Evolutionary conservation across 2,329 filamentous ascomycete species (phyloP).

Genomic region (Talaromyces sp.): DNA sequence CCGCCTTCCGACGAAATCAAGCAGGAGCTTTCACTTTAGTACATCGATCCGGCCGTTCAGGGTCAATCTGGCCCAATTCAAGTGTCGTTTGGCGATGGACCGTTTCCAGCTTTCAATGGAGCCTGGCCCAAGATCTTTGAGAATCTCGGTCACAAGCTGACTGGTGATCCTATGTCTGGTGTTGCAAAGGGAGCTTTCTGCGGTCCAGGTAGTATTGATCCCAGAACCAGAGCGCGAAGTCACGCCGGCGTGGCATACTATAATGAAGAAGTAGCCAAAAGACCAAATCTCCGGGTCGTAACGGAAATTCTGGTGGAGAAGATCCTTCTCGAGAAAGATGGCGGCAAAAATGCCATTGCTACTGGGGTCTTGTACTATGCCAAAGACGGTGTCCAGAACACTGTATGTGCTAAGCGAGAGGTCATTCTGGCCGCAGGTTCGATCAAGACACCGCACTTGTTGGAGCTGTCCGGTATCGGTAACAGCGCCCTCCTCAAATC

Average conservation of each 20-base stretch:
- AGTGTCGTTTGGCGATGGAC: constrained; percentile 10
- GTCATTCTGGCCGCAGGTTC: constrained; percentile 51
- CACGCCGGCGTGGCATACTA: constrained; percentile 21
- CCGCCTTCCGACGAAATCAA: constrained; percentile 17
- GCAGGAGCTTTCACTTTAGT: background rate
- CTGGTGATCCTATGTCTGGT: constrained; percentile 32
- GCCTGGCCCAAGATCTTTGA: constrained; percentile 23
- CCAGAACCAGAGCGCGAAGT: constrained; percentile 20
- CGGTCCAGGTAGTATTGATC: constrained; percentile 20
- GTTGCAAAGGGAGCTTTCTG: constrained; percentile 30
- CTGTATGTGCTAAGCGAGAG: constrained; percentile 32
- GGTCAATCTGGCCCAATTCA: background rate
- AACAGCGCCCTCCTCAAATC: constrained; percentile 34
- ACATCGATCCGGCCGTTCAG: background rate
- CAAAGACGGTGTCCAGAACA: background rate
- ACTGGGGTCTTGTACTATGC: constrained; percentile 44
- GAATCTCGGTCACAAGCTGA: constrained; percentile 1
- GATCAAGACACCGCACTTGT: constrained; percentile 43
- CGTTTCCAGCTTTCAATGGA: constrained; percentile 18
- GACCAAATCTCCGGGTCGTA: constrained; percentile 21
- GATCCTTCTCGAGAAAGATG: constrained; percentile 7
- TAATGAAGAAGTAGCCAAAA: constrained; percentile 10
- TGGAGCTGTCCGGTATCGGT: constrained; percentile 49
- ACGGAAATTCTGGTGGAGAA: constrained; percentile 21
- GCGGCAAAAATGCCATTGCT: constrained; percentile 24